Conservation (phyloP, 2,329 filamentous ascomycete species). For the Neopestalotiopsis rosae region DNA sequence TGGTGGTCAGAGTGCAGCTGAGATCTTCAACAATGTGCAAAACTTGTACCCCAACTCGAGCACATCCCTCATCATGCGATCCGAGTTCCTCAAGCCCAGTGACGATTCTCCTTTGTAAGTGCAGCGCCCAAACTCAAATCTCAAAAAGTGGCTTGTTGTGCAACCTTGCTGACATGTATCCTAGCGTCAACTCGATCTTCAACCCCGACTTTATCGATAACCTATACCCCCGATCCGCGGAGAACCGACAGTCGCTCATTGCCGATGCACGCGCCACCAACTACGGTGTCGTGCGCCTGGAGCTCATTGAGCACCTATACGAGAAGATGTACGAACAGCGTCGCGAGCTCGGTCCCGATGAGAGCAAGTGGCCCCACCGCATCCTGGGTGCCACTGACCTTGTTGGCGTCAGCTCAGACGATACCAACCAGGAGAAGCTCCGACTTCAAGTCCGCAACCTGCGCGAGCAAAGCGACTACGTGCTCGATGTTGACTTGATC, state of each 20-base stretch:
- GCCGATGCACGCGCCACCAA: conserved; percentile 83
- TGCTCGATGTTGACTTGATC: conserved; percentile 77
- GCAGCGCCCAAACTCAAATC: neutral
- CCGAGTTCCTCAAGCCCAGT: conserved; percentile 83
- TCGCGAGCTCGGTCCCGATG: conserved; percentile 70
- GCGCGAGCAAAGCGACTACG: conserved; percentile 53
- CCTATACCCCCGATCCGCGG: conserved; percentile 71
- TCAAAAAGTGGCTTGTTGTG: neutral
- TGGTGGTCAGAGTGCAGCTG: conserved; percentile 89
- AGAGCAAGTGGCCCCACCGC: conserved; percentile 79
- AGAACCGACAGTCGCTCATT: conserved; percentile 65
- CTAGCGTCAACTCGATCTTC: conserved; percentile 89
- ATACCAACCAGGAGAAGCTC: conserved; percentile 54
- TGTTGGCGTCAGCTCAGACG: conserved; percentile 55
- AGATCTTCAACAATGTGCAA: conserved; percentile 92
- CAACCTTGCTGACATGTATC: neutral
- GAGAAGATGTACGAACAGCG: conserved; percentile 87
- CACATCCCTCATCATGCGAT: conserved; percentile 80
- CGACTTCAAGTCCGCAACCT: conserved; percentile 64
- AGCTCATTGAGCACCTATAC: conserved; percentile 88
- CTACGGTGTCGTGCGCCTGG: conserved; percentile 91
- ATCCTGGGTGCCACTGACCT: conserved; percentile 76
- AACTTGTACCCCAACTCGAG: conserved; percentile 80
- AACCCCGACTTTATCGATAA: conserved; percentile 84
- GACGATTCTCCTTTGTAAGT: conserved; percentile 95